Base-by-base conservation (phyloP, 2,329 filamentous ascomycete genomes). In the Apiospora phragmitis region DNA sequence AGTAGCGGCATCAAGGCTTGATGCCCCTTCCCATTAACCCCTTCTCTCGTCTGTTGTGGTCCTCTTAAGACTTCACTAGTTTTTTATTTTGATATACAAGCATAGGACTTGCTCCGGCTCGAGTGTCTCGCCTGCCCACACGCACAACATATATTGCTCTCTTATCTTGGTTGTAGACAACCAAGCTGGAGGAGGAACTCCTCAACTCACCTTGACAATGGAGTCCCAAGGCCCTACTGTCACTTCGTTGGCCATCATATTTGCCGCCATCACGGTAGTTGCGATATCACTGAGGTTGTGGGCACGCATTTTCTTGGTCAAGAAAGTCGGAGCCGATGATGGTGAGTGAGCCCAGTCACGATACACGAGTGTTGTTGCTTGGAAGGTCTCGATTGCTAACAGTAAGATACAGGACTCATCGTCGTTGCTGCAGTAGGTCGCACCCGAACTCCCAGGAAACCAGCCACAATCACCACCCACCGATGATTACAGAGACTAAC, bases 251-350 rank as follows among this genome's bases (percentile, higher is more conserved):
- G 74, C 77, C 38, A 75, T 83, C 67, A 74, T 78, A 18, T 84
- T 84, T 72, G 80, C 80, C 9, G 71, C 79, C 16, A 70, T 83
- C 9, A 82, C 81, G 9, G 77, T 80, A 32, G 65, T 84, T 29
- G 79, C 82, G 21, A 74, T 85, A 35, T 68, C 69, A 41, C 74
- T 84, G 41, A 77, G 83, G 26, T 72, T 84, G 11, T 84, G 81
- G 73, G 79, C 83, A 29, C 79, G 83, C 6, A 70, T 83, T 21
- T 81, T 78, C 72, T 78, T 84, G 18, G 75, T 83, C 66, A 76
- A 78, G 70, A 74, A 72, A 4, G 71, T 80, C 11, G 78, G 78
- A 32, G 43, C 75, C 18, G 79, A 81, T 71, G 79, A 80, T 74
- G 76, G 79, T 77, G 70, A 68, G 67, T 68, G 32, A 26, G 4